phyloP scores from a whole-genome alignment of 352 stramenopile genomes.

The Elongisporangium undulatum region DNA sequence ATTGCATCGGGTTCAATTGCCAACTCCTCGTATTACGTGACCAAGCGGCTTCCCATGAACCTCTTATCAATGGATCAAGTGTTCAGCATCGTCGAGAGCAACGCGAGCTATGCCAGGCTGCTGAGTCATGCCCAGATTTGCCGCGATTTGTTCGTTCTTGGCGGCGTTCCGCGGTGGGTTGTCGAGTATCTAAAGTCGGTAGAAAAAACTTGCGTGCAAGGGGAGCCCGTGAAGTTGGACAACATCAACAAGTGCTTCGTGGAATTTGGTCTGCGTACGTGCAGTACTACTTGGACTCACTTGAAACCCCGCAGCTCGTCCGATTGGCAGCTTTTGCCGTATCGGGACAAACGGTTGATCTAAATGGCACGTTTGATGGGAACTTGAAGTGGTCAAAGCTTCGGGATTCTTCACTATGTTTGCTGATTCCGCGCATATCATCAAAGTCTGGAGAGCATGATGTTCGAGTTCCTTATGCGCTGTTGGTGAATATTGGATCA shows the following conservation, averaged over 20 bases:
- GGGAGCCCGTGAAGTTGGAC: constrained; percentile 8
- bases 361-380: constrained; percentile 5
- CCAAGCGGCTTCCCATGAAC: constrained; percentile 12
- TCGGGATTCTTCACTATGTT: constrained; percentile 20
- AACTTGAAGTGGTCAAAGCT: constrained; percentile 17
- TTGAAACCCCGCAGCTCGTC: not conserved
- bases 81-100: constrained; percentile 10
- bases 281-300: not conserved
- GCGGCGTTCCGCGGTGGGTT: constrained; percentile 18
- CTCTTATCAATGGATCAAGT: constrained; percentile 18
- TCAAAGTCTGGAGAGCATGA: not conserved
- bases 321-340: not conserved
- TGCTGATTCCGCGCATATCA: constrained; percentile 11
- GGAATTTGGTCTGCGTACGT: not conserved
- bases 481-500: constrained; percentile 9
- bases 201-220: constrained; percentile 9
- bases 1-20: constrained; percentile 16
- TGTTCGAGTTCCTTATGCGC: constrained; percentile 9
- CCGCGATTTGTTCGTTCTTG: constrained; percentile 19
- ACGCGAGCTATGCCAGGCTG: constrained; percentile 7
- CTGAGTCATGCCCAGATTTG: constrained; percentile 12
- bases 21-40: constrained; percentile 18
- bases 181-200: constrained; percentile 17
- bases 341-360: not conserved
- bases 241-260: not conserved